Conservation (phyloP, 257 asterid genomes). For the Fraxinus cuspidata region DNA sequence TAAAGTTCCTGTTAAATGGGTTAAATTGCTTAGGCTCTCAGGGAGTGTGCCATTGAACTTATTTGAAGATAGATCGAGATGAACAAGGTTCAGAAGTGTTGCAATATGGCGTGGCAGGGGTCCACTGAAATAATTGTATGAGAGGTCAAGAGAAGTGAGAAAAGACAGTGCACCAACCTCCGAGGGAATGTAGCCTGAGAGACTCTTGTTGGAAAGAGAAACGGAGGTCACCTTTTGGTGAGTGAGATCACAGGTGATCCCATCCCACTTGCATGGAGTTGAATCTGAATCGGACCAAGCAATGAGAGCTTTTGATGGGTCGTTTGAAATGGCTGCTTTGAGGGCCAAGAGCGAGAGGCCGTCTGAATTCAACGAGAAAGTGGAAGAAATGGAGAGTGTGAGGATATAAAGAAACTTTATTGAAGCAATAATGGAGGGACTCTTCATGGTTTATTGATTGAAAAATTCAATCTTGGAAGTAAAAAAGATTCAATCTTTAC, state of each 20-base stretch:
- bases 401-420: conserved; percentile 39
- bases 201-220: conserved; percentile 60
- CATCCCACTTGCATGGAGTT: conserved; percentile 82
- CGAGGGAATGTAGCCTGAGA: conserved; percentile 88
- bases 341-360: conserved; percentile 89
- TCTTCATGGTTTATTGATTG: conserved; percentile 6
- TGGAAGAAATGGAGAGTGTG: conserved; percentile 37
- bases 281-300: conserved; percentile 71
- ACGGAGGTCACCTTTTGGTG: conserved; percentile 53
- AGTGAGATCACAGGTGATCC: conserved; percentile 69
- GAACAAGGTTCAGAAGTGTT: conserved; percentile 53
- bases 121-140: conserved; percentile 68
- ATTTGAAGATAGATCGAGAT: conserved; percentile 79
- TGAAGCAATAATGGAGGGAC: background rate
- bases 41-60: conserved; percentile 74
- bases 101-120: conserved; percentile 66
- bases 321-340: conserved; percentile 67
- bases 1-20: conserved; percentile 66
- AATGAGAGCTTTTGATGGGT: conserved; percentile 57
- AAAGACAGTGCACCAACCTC: conserved; percentile 76
- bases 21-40: conserved; percentile 47
- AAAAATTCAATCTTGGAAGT: background rate
- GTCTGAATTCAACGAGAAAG: conserved; percentile 63
- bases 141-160: conserved; percentile 67
- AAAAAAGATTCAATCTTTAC: conserved; percentile 43